A percentile compares a stretch with the other conserved stretches of the same genome.
Evolutionary conservation across 129 eudicot species (phyloP).

Genomic region (Pseudognaphalium luteoalbum): DNA sequence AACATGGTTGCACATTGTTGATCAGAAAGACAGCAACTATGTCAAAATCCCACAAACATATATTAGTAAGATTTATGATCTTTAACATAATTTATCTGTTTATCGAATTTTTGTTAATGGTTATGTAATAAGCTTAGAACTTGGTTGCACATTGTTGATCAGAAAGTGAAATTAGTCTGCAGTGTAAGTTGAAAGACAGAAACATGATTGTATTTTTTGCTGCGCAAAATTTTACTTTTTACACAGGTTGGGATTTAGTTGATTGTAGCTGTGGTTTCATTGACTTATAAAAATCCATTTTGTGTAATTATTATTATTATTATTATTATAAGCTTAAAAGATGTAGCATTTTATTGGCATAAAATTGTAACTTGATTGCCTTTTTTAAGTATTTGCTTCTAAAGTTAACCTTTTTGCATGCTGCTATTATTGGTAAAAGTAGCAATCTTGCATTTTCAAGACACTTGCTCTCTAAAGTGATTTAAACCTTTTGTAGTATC

Average conservation of each 20-base stretch:
- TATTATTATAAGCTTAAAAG: too few species aligned
- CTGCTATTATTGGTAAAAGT: neutral
- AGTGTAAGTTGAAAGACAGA: neutral
- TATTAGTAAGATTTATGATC: neutral
- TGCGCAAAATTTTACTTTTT: too few species aligned
- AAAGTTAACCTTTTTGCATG: neutral
- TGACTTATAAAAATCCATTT: neutral
- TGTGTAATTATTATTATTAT: too few species aligned
- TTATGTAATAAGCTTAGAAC: neutral
- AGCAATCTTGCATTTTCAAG: neutral
- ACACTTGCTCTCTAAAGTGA: neutral
- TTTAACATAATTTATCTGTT: neutral
- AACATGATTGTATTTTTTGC: too few species aligned
- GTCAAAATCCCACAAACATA: neutral
- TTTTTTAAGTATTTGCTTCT: neutral
- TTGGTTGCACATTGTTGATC: neutral
- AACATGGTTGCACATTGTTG: neutral
- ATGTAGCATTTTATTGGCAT: neutral
- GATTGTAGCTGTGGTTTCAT: neutral
- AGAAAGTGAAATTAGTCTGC: neutral
- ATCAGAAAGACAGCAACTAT: neutral
- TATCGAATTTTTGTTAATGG: neutral
- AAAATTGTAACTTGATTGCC: neutral
- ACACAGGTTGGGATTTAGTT: neutral
- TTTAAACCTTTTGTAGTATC: neutral